Base-by-base conservation (phyloP, 2,329 filamentous ascomycete genomes). In the Knoxdaviesia capensis region DNA sequence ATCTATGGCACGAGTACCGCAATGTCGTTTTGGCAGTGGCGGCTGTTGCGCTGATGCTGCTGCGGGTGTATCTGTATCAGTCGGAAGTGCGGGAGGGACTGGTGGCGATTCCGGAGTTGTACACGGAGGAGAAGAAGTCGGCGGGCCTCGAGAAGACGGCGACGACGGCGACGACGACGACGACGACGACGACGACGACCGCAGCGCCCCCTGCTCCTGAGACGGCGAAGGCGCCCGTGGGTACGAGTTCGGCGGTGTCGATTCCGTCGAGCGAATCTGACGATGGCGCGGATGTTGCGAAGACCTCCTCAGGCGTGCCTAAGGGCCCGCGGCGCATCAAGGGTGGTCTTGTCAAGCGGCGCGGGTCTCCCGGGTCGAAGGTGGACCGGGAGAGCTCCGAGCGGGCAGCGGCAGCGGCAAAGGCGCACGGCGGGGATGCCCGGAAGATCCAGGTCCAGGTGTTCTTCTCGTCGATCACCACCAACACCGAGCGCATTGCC, bases 391-490 rank as follows among this genome's bases (percentile, higher is more conserved):
- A 20, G 20, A 20, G 20, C 20, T 20, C 20, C 20, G 20, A 20
- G 20, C 20, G 2, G 20, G 20, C 20, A 20, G 20, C 20, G 20
- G 20, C 20, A 20, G 20, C 20, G 20, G 20, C 20, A 20, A 20
- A 20, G 20, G 20, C 20, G 20, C 57, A 58, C 42, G 31, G 62
- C 36, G 50, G 20, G 20, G 20, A 20, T 20, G 20, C 50, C 7
- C 56, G 63, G 30, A 68, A 66, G 40, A 68, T 86, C 43, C 80
- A 88, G 54, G 71, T 81, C 3, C 59, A 93, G 10, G 61, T 94
- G 32, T 96, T 94, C 63, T 96, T 81, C 62, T 88, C 85, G 2
- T 93, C 87, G 1, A 65, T 96, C 44, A 92, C 84, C 3, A 84
- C 79, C 3, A 82, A 75, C 32, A 94, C 87, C 1, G 78, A 88